Conservation (phyloP, 169 alveolate species). For the Cryptosporidium meleagridis region DNA sequence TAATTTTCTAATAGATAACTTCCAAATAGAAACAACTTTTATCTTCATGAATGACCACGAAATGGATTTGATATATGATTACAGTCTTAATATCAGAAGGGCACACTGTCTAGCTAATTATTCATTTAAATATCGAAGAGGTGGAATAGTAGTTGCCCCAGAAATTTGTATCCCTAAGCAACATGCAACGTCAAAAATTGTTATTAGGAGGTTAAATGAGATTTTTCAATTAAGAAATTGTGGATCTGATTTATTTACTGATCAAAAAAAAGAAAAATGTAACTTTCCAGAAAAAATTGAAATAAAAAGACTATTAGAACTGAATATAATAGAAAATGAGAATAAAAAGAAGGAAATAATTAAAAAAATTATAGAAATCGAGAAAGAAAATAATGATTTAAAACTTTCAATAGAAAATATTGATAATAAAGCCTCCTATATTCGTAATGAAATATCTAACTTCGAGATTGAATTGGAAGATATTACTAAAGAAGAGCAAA, state of each 20-base stretch:
- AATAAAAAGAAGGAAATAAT: neutral
- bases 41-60: conserved; percentile 47
- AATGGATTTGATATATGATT: conserved; percentile 67
- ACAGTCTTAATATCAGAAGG: conserved; percentile 35
- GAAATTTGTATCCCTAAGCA: conserved; percentile 3
- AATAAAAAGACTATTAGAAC: neutral
- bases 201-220: neutral
- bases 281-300: neutral
- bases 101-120: conserved; percentile 36
- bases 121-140: conserved; percentile 56
- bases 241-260: neutral
- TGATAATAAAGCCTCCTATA: neutral
- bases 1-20: conserved; percentile 61
- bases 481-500: conserved; percentile 18
- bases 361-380: neutral
- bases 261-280: neutral
- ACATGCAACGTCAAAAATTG: neutral
- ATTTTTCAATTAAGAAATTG: neutral
- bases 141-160: conserved; percentile 66
- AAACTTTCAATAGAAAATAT: neutral
- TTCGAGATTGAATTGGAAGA: conserved; percentile 17
- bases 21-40: conserved; percentile 66
- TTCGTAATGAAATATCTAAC: neutral
- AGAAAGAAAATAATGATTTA: neutral
- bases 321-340: neutral